A percentile compares a stretch with the other conserved stretches of the same genome.
Conservation (phyloP, 2,329 filamentous ascomycete species). For the Didymellaceae sp. region DNA sequence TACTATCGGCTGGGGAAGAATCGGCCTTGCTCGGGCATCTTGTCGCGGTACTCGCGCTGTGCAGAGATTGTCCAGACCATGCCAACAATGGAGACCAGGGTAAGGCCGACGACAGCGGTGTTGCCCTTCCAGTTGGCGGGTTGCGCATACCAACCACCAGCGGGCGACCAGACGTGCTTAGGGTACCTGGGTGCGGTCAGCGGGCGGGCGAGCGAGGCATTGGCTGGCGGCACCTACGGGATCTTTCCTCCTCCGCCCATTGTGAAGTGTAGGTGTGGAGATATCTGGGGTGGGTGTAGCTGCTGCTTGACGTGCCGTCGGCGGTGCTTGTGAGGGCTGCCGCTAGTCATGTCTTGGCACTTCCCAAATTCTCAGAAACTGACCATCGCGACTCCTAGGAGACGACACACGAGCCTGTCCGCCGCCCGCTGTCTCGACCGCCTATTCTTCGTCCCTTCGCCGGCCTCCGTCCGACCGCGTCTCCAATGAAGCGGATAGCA, state of each 20-base stretch:
- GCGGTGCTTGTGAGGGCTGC: slow-evolving; percentile 3
- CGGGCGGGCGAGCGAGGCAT: slow-evolving; percentile 15
- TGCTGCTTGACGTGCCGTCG: slow-evolving; percentile 6
- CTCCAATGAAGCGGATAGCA: slow-evolving; percentile 67
- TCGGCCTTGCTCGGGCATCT: slow-evolving; percentile 75
- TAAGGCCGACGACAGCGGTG: slow-evolving; percentile 75
- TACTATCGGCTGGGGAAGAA: slow-evolving; percentile 89
- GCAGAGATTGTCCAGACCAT: slow-evolving; percentile 76
- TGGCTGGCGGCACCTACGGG: slow-evolving; percentile 56
- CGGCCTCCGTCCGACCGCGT: slow-evolving; percentile 7
- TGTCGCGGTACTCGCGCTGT: slow-evolving; percentile 73
- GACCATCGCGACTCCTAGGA: neutral
- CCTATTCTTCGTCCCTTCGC: slow-evolving; percentile 23
- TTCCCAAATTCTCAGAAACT: slow-evolving; percentile 18
- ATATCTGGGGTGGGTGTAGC: slow-evolving; percentile 14
- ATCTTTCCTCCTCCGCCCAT: slow-evolving; percentile 71
- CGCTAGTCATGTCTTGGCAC: slow-evolving; percentile 13
- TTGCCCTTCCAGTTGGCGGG: slow-evolving; percentile 95
- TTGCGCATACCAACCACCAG: slow-evolving; percentile 97
- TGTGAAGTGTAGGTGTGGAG: slow-evolving; percentile 65
- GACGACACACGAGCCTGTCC: slow-evolving; percentile 7
- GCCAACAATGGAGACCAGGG: slow-evolving; percentile 71
- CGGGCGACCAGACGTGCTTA: slow-evolving; percentile 98
- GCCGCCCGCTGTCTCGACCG: slow-evolving; percentile 17
- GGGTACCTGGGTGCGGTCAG: slow-evolving; percentile 72